A percentile compares a stretch with the other conserved stretches of the same genome.
phyloP scores from a whole-genome alignment of 305 asterid species.

The Stenogyne calaminthoides region DNA sequence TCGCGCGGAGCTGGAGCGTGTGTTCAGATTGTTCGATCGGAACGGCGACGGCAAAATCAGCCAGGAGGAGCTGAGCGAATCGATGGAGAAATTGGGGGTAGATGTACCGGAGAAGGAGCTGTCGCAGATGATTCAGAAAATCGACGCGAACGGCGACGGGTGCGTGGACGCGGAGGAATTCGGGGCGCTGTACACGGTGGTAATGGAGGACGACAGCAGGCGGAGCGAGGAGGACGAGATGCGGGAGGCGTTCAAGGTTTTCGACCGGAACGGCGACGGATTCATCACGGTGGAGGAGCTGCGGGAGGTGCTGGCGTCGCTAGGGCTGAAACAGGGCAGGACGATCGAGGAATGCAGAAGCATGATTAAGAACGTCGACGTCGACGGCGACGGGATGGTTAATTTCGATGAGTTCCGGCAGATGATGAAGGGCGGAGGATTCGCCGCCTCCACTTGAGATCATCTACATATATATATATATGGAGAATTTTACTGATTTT shows the following conservation, averaged over 20 bases:
- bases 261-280: slow-evolving; percentile 69
- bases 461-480: not conserved
- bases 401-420: slow-evolving; percentile 55
- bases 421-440: slow-evolving; percentile 79
- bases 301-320: slow-evolving; percentile 53
- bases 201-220: slow-evolving; percentile 46
- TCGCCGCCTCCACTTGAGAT: slow-evolving; percentile 40
- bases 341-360: slow-evolving; percentile 56
- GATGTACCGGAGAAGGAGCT: slow-evolving; percentile 55
- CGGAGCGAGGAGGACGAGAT: slow-evolving; percentile 60
- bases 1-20: slow-evolving; percentile 53
- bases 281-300: slow-evolving; percentile 67
- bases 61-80: slow-evolving; percentile 49
- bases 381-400: slow-evolving; percentile 71
- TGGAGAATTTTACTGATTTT: not conserved
- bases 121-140: slow-evolving; percentile 52
- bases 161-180: slow-evolving; percentile 56
- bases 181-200: slow-evolving; percentile 44
- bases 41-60: slow-evolving; percentile 61
- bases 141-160: slow-evolving; percentile 64
- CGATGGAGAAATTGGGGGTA: slow-evolving; percentile 54
- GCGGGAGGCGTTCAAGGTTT: slow-evolving; percentile 65
- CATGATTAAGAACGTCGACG: slow-evolving; percentile 63
- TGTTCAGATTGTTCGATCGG: slow-evolving; percentile 60
- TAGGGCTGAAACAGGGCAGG: slow-evolving; percentile 63